phyloP scores from a whole-genome alignment of 140 eudicot species.

The Ambrosia hybrid region DNA sequence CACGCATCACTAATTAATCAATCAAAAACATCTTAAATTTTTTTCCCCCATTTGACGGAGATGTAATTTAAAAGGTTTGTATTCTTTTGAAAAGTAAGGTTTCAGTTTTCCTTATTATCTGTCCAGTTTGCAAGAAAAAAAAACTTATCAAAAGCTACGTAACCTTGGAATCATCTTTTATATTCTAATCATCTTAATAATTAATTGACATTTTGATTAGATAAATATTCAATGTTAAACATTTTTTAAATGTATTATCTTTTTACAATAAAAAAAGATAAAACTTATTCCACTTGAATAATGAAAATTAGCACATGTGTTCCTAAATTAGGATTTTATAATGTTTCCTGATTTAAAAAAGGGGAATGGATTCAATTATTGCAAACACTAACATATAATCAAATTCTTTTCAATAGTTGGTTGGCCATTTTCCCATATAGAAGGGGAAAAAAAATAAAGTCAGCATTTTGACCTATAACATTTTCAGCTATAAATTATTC shows the following conservation, averaged over 20 bases:
- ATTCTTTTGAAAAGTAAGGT: neutral
- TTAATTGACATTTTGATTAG: neutral
- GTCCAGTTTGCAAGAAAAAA: neutral
- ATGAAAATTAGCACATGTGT: neutral
- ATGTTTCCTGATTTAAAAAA: neutral
- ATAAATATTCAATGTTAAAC: no score
- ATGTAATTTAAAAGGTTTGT: no score
- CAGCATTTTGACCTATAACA: slow-evolving; percentile 13
- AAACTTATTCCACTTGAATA: neutral
- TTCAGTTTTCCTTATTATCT: neutral
- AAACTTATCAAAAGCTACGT: neutral
- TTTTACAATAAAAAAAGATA: neutral
- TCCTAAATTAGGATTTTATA: neutral
- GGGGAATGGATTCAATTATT: slow-evolving; percentile 32
- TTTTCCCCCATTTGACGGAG: no score
- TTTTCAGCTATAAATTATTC: no score
- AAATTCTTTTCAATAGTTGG: slow-evolving; percentile 15
- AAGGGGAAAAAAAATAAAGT: neutral
- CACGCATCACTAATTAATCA: no score
- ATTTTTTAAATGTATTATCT: no score
- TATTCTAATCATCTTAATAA: neutral
- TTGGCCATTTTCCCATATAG: slow-evolving; percentile 10
- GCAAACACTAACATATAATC: slow-evolving; percentile 27
- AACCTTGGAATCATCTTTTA: neutral
- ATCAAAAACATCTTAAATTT: no score